phyloP scores from a whole-genome alignment of 169 alveolate species.

The Eimeria brunetti region DNA sequence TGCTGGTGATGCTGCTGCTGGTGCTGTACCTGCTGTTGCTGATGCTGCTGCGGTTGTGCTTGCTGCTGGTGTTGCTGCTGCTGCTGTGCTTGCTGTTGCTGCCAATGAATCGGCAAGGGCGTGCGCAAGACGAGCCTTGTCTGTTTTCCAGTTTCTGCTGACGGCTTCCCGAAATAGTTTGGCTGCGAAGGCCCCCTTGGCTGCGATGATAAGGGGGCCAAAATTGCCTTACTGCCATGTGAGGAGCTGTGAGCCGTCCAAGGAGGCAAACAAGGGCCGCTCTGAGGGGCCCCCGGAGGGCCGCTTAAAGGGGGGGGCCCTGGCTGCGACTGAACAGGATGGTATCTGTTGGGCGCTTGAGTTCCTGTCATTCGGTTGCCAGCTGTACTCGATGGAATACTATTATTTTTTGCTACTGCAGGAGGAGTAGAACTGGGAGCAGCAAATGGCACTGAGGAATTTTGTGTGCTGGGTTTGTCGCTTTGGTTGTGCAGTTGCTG shows the following conservation, averaged over 20 bases:
- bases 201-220: neutral
- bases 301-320: neutral
- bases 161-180: neutral
- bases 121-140: constrained; percentile 19
- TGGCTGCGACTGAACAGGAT: neutral
- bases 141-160: neutral
- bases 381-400: neutral
- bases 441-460: neutral
- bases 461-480: neutral
- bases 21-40: too few species aligned
- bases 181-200: constrained; percentile 19
- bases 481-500: neutral
- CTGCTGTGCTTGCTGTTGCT: too few species aligned
- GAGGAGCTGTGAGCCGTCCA: neutral
- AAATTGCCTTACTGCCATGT: neutral
- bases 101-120: constrained; percentile 60
- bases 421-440: neutral
- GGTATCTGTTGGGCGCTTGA: neutral
- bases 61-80: too few species aligned
- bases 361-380: neutral
- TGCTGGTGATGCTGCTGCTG: too few species aligned
- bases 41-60: too few species aligned
- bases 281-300: neutral
- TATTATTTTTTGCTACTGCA: neutral
- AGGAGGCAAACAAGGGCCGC: neutral